A percentile compares a stretch with the other conserved stretches of the same genome.
Conservation (phyloP, 106 monocot genomes). For the Dendrobium catenatum region DNA sequence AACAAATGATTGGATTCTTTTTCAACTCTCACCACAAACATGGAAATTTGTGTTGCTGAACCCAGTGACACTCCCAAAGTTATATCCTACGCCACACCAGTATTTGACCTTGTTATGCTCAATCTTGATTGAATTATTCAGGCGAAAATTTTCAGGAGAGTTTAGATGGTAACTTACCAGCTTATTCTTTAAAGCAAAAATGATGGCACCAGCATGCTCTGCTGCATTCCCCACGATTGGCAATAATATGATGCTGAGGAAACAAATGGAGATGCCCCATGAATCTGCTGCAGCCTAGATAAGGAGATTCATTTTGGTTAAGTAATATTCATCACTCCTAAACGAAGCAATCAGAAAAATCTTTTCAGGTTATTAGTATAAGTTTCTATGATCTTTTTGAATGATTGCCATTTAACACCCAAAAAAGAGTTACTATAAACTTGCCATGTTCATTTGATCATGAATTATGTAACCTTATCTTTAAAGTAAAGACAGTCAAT, state of each 20-base stretch:
- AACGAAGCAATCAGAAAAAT: no score
- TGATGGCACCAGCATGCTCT: conserved; percentile 65
- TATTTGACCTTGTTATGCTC: neutral
- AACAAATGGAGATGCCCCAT: conserved; percentile 41
- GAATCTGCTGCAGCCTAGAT: conserved; percentile 48
- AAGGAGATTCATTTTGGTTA: neutral
- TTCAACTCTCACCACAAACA: conserved; percentile 70
- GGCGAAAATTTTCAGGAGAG: neutral
- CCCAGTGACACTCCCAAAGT: conserved; percentile 84
- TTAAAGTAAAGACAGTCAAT: no score
- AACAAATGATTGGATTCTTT: neutral
- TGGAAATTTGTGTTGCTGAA: conserved; percentile 82
- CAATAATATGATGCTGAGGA: conserved; percentile 57
- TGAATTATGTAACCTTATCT: no score
- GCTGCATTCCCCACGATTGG: conserved; percentile 70
- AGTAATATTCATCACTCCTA: neutral
- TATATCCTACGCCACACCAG: conserved; percentile 51
- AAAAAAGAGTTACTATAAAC: no score
- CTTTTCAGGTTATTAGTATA: no score
- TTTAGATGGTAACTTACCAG: conserved; percentile 28
- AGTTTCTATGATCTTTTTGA: no score
- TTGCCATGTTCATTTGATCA: no score
- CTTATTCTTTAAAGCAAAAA: conserved; percentile 63
- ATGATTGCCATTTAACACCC: no score
- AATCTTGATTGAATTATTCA: neutral